These are phyloP conservation scores for Cladosporium sphaerospermum DNA, from an alignment of 2,329 filamentous ascomycete species.

Conservation along the genomic window DNA sequence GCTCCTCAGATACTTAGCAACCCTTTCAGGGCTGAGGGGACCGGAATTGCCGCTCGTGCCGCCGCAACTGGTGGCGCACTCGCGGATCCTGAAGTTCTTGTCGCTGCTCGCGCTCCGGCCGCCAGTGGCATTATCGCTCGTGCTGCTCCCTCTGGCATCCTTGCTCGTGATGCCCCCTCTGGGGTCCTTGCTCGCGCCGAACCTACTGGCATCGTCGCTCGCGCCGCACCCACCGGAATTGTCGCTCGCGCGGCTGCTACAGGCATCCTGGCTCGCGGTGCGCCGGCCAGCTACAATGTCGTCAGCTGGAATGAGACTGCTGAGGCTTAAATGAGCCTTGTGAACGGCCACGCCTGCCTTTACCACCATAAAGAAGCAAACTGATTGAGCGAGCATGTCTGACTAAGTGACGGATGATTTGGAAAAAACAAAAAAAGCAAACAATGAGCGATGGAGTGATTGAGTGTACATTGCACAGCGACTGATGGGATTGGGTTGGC, in stretches of 20 bases:
- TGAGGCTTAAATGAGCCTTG: background rate
- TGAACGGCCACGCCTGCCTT: no score
- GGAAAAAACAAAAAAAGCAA: background rate
- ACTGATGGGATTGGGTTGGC: background rate
- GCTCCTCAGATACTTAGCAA: background rate
- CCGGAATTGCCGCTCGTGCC: background rate
- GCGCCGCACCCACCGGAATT: background rate
- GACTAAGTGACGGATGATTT: background rate
- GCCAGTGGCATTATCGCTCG: background rate
- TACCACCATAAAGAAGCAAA: no score
- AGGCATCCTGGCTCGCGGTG: background rate
- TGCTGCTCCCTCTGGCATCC: background rate
- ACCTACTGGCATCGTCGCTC: background rate
- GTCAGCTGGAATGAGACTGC: slow-evolving; percentile 16
- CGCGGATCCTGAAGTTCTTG: background rate
- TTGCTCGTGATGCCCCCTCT: background rate
- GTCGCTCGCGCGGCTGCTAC: background rate
- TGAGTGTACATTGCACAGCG: background rate
- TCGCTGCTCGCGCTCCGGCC: background rate
- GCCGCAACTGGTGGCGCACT: background rate
- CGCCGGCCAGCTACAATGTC: slow-evolving; percentile 3
- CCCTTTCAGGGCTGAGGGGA: background rate
- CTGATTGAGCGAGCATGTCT: no score
- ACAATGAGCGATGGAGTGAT: background rate
- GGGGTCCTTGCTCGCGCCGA: background rate